A percentile compares a stretch with the other conserved stretches of the same genome.
Conservation (phyloP, 2,329 filamentous ascomycete genomes). For the Lachnellula cervina region DNA sequence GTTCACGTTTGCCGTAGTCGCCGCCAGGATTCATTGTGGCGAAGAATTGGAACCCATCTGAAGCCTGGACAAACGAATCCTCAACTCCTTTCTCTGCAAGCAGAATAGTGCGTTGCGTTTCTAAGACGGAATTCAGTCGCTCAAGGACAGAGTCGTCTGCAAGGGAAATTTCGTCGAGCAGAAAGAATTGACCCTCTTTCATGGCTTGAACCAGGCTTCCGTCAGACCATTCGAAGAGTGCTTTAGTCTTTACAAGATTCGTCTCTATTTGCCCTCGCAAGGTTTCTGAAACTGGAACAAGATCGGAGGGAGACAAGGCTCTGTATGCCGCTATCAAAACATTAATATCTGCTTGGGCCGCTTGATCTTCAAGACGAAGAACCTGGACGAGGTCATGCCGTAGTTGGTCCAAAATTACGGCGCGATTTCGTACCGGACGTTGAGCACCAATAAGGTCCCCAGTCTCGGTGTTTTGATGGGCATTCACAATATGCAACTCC, state of each 20-base stretch:
- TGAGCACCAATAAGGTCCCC: conserved; percentile 96
- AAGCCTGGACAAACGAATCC: conserved; percentile 72
- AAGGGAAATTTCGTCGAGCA: conserved; percentile 95
- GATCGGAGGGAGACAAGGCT: conserved; percentile 42
- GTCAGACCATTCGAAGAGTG: conserved; percentile 94
- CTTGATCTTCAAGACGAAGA: conserved; percentile 39
- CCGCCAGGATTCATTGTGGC: conserved; percentile 99
- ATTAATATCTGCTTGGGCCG: conserved; percentile 57
- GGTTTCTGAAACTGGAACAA: conserved; percentile 30
- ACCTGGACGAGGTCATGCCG: conserved; percentile 52
- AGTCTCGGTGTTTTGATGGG: conserved; percentile 97
- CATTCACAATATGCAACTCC: conserved; percentile 84
- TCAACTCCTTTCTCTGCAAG: conserved; percentile 90
- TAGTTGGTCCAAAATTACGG: conserved; percentile 63
- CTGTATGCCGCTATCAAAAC: conserved; percentile 41
- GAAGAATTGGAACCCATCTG: conserved; percentile 85
- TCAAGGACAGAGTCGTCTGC: conserved; percentile 97
- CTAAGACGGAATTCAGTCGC: conserved; percentile 91
- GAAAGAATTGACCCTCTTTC: conserved; percentile 82
- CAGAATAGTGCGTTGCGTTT: conserved; percentile 78
- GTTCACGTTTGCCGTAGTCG: conserved; percentile 95
- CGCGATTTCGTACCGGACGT: conserved; percentile 80
- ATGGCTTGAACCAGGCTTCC: conserved; percentile 92
- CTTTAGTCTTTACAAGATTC: conserved; percentile 63
- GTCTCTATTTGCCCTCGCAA: conserved; percentile 36